phyloP scores from a whole-genome alignment of 768 basidiomycete species.

The Xerocomus potaroensis region DNA sequence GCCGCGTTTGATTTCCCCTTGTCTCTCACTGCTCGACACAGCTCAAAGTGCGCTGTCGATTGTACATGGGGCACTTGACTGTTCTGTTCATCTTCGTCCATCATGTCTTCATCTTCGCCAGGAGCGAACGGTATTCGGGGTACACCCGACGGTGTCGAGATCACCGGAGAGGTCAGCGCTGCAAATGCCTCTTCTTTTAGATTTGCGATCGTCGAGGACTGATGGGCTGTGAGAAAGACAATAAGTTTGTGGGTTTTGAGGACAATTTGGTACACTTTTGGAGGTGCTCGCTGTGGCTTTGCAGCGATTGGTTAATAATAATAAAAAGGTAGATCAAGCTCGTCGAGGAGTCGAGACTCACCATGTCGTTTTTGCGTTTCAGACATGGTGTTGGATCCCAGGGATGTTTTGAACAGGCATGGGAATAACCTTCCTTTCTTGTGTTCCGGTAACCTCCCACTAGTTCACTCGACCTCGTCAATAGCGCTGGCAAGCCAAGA shows the following conservation, averaged over 20 bases:
- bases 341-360: slow-evolving; percentile 9
- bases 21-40: slow-evolving; percentile 52
- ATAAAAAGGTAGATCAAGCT: too few species aligned
- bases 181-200: slow-evolving; percentile 61
- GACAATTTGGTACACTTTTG: slow-evolving; percentile 64
- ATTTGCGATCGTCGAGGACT: slow-evolving; percentile 49
- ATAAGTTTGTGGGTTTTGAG: slow-evolving; percentile 72
- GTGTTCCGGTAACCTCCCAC: slow-evolving; percentile 16
- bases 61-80: slow-evolving; percentile 33
- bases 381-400: too few species aligned
- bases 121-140: slow-evolving; percentile 30
- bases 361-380: too few species aligned
- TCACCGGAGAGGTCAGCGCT: slow-evolving; percentile 52
- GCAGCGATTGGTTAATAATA: too few species aligned
- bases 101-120: slow-evolving; percentile 25
- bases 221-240: slow-evolving; percentile 53
- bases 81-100: slow-evolving; percentile 6
- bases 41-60: slow-evolving; percentile 53
- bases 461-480: slow-evolving; percentile 4
- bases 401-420: slow-evolving; percentile 2
- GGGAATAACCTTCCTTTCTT: slow-evolving; percentile 26
- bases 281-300: slow-evolving; percentile 51
- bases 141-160: slow-evolving; percentile 21
- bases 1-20: slow-evolving; percentile 42
- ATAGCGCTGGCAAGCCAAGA: slow-evolving; percentile 28